Conservation (phyloP, 768 basidiomycete genomes). For the Russula virescens region DNA sequence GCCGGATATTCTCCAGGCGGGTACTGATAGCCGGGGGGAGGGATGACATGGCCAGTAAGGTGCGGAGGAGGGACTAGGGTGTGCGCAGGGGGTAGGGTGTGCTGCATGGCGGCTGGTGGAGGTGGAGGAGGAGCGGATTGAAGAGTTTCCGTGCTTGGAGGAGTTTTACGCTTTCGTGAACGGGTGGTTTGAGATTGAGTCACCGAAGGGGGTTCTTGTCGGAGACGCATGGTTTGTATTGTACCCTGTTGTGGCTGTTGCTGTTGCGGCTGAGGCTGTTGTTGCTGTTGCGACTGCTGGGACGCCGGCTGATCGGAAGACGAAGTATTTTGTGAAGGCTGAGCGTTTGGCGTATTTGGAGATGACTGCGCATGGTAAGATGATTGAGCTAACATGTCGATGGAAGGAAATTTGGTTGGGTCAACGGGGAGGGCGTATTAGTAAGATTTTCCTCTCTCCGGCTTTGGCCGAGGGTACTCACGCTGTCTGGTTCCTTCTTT, state of each 20-base stretch:
- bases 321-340: slow-evolving; percentile 8
- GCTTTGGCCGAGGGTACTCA: slow-evolving; percentile 25
- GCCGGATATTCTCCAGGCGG: slow-evolving; percentile 22
- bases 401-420: slow-evolving; percentile 27
- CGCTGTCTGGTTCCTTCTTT: slow-evolving; percentile 10
- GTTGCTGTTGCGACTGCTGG: slow-evolving; percentile 22
- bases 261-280: slow-evolving; percentile 21
- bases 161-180: slow-evolving; percentile 64
- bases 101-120: slow-evolving; percentile 30
- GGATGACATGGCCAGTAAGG: slow-evolving; percentile 28
- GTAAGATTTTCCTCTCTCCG: slow-evolving; percentile 29
- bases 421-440: slow-evolving; percentile 29
- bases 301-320: slow-evolving; percentile 9
- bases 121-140: slow-evolving; percentile 41
- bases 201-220: slow-evolving; percentile 46
- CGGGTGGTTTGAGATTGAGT: slow-evolving; percentile 39
- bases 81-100: slow-evolving; percentile 29
- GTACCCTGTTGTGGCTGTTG: slow-evolving; percentile 24
- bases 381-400: slow-evolving; percentile 32
- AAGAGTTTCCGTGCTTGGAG: slow-evolving; percentile 36
- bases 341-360: slow-evolving; percentile 17
- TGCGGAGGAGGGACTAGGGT: slow-evolving; percentile 22
- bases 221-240: slow-evolving; percentile 49
- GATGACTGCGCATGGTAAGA: slow-evolving; percentile 29
- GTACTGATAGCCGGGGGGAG: slow-evolving; percentile 33